phyloP scores from a whole-genome alignment of 768 basidiomycete genomes.

The Suillus alpinus region DNA sequence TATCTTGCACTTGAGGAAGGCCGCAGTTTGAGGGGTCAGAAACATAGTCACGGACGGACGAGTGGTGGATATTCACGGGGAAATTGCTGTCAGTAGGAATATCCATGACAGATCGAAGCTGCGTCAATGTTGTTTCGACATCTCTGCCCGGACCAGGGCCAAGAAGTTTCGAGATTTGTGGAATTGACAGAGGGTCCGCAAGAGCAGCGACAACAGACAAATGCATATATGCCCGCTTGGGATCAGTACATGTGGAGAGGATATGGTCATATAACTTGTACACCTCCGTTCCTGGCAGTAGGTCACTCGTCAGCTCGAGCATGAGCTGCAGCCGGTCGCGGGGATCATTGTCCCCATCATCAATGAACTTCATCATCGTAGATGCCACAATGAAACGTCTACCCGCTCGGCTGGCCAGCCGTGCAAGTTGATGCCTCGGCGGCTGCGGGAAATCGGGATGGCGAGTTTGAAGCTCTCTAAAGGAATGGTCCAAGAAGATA shows the following conservation, averaged over 20 bases:
- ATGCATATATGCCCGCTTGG: background rate
- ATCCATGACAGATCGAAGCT: background rate
- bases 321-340: background rate
- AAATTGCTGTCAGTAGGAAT: background rate
- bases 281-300: background rate
- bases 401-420: background rate
- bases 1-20: background rate
- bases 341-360: background rate
- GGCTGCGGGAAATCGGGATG: background rate
- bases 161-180: background rate
- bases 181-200: background rate
- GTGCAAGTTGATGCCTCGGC: background rate
- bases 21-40: background rate
- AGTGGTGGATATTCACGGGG: background rate
- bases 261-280: background rate
- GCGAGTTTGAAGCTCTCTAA: background rate
- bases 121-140: background rate
- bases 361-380: background rate
- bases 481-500: background rate
- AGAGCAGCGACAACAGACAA: background rate
- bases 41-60: background rate
- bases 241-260: background rate
- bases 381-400: background rate
- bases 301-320: background rate
- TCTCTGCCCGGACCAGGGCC: background rate